phyloP scores from a whole-genome alignment of 768 basidiomycete genomes.

The Butyriboletus loyo region DNA sequence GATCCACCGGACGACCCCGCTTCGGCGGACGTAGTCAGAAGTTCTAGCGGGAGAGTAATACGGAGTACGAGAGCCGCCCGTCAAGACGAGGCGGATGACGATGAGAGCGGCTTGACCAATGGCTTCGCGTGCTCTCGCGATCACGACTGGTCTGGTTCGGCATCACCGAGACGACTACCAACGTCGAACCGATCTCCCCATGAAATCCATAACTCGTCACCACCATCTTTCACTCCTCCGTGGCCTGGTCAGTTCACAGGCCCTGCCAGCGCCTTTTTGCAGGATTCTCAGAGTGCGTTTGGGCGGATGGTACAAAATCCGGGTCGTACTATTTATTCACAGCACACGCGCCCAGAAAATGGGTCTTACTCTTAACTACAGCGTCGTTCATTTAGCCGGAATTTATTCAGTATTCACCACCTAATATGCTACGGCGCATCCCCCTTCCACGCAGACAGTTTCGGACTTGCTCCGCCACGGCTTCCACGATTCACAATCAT shows the following conservation, averaged over 20 bases:
- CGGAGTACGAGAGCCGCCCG: constrained; percentile 29
- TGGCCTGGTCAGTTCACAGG: constrained; percentile 44
- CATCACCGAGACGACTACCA: constrained; percentile 21
- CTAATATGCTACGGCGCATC: constrained; percentile 14
- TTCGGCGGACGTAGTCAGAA: constrained; percentile 23
- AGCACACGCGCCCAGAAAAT: constrained; percentile 39
- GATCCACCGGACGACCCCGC: constrained; percentile 21
- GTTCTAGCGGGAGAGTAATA: constrained; percentile 29
- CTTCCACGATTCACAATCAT: neutral
- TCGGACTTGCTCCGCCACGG: neutral
- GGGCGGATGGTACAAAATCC: constrained; percentile 44
- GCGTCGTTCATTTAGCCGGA: constrained; percentile 7
- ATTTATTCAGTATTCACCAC: constrained; percentile 21
- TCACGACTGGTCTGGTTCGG: constrained; percentile 25
- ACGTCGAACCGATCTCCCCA: constrained; percentile 17
- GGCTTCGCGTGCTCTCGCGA: constrained; percentile 19
- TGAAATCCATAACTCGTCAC: constrained; percentile 20
- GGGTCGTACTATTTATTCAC: constrained; percentile 65
- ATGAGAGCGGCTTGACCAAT: constrained; percentile 20
- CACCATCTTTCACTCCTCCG: constrained; percentile 20
- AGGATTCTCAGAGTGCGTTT: constrained; percentile 41
- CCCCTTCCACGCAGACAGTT: neutral
- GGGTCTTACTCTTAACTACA: constrained; percentile 24
- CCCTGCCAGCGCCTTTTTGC: constrained; percentile 49
- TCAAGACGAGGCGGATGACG: constrained; percentile 27